Percentiles rank a stretch among this genome's conserved stretches.
Evolutionary conservation across 2,329 filamentous ascomycete genomes (phyloP).

Genomic region (Escovopsis sp.): DNA sequence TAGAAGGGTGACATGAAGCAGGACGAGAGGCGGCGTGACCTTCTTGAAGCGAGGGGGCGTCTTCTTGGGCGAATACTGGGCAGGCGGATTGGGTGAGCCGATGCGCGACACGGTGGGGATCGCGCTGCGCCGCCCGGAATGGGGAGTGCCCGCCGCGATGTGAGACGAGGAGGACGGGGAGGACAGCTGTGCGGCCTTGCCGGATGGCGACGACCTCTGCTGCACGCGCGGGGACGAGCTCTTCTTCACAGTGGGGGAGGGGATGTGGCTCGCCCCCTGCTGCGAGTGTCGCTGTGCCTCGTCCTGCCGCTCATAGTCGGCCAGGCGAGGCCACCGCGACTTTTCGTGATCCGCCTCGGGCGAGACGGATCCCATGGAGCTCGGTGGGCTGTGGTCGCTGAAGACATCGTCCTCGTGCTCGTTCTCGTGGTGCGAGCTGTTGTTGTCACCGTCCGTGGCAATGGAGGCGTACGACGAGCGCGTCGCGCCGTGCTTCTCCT

Average conservation of each 20-base stretch:
- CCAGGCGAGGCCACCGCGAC: slow-evolving; percentile 27
- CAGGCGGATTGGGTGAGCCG: slow-evolving; percentile 36
- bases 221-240: slow-evolving; percentile 37
- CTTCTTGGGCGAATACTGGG: slow-evolving; percentile 40
- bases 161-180: slow-evolving; percentile 46
- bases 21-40: slow-evolving; percentile 50
- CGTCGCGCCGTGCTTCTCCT: background rate
- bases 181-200: slow-evolving; percentile 57
- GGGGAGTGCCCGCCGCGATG: slow-evolving; percentile 39
- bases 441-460: slow-evolving; percentile 18
- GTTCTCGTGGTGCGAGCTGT: slow-evolving; percentile 34
- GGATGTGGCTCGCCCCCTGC: slow-evolving; percentile 15
- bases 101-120: slow-evolving; percentile 38
- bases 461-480: background rate
- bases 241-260: slow-evolving; percentile 40
- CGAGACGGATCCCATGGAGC: slow-evolving; percentile 36
- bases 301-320: slow-evolving; percentile 34
- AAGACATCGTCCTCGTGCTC: slow-evolving; percentile 42
- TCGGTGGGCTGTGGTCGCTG: slow-evolving; percentile 40
- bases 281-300: slow-evolving; percentile 1
- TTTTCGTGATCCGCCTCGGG: slow-evolving; percentile 19
- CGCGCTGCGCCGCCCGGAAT: slow-evolving; percentile 31
- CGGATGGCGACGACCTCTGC: slow-evolving; percentile 54
- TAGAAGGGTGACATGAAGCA: slow-evolving; percentile 63
- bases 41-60: slow-evolving; percentile 43